Percentiles rank a stretch among this genome's conserved stretches.
phyloP scores from a whole-genome alignment of 1,139 yeast species.

The Diutina neorugosa region DNA sequence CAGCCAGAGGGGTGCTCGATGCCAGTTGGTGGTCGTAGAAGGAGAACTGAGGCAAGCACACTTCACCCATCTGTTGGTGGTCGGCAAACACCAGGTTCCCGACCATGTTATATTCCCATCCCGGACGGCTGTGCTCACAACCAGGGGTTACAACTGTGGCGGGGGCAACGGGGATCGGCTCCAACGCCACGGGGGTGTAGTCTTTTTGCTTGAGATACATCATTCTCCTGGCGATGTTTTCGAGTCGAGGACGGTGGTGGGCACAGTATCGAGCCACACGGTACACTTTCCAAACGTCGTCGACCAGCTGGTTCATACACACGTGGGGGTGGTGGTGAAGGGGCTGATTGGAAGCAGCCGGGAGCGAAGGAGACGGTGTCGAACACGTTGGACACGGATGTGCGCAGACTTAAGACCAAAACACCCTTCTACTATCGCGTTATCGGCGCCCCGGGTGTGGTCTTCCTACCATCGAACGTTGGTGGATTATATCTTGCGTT shows the following conservation, averaged over 20 bases:
- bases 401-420: not conserved
- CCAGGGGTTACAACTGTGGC: not conserved
- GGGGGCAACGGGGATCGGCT: not conserved
- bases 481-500: slow-evolving; percentile 1
- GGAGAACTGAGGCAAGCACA: slow-evolving; percentile 1
- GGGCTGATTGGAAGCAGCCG: not conserved
- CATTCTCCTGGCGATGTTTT: slow-evolving; percentile 1
- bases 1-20: not conserved
- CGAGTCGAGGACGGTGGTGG: slow-evolving; percentile 1
- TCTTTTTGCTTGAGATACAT: not conserved
- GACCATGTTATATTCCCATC: not conserved
- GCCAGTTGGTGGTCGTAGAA: not conserved
- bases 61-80: slow-evolving; percentile 4
- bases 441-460: not conserved
- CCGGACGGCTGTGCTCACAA: not conserved
- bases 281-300: slow-evolving; percentile 2
- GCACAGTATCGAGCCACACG: not conserved
- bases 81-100: not conserved
- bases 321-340: not conserved
- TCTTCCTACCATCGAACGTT: not conserved
- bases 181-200: slow-evolving; percentile 3
- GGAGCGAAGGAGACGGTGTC: too few species aligned
- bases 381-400: not conserved
- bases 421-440: not conserved
- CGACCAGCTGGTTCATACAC: slow-evolving; percentile 1